phyloP scores from a whole-genome alignment of 148 eudicot species.

The Hydrangea macrophylla region DNA sequence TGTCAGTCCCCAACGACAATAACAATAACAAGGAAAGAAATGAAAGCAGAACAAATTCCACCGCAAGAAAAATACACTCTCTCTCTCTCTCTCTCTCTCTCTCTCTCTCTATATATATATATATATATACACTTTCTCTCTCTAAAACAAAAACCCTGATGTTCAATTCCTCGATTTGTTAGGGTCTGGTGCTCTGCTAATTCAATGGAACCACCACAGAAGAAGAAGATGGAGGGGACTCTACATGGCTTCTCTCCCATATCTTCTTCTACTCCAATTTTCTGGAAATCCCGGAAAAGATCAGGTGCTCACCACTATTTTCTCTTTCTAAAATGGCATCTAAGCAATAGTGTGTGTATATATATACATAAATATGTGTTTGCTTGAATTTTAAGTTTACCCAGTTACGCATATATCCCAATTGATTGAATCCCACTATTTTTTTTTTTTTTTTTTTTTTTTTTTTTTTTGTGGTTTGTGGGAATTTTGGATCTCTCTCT shows the following conservation, averaged over 20 bases:
- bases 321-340: neutral
- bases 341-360: neutral
- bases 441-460: neutral
- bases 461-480: no score
- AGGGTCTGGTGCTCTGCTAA: slow-evolving; percentile 36
- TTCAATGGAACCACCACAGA: slow-evolving; percentile 4
- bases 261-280: slow-evolving; percentile 26
- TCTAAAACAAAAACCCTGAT: neutral
- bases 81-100: slow-evolving; percentile 1
- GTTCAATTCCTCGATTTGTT: neutral
- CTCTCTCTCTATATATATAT: slow-evolving; percentile 6
- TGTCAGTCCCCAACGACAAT: neutral
- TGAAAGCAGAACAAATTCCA: neutral
- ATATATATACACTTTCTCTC: no score
- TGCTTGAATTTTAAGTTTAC: neutral
- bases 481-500: neutral
- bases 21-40: neutral
- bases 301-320: slow-evolving; percentile 28
- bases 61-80: neutral
- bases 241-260: slow-evolving; percentile 15
- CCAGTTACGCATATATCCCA: neutral
- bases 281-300: slow-evolving; percentile 71
- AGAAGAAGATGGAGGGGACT: slow-evolving; percentile 5
- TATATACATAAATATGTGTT: neutral
- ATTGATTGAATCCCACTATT: neutral